Evolutionary conservation across 768 basidiomycete species (phyloP).

Genomic region (Strobilomyces dryophilus): DNA sequence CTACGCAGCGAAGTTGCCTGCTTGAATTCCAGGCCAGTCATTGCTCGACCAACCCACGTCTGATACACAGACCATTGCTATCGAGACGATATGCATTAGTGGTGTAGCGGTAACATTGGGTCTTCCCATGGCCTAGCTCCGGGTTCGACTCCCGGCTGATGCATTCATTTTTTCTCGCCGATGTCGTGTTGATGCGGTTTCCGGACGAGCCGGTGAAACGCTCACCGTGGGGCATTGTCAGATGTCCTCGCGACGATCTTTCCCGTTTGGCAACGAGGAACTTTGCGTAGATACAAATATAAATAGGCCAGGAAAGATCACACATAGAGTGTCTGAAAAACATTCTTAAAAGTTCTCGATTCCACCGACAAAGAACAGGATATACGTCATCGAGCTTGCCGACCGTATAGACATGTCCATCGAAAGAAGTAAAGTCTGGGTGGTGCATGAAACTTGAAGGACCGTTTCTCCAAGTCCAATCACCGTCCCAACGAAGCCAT

Average conservation of each 20-base stretch:
- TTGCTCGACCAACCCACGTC: too few species aligned
- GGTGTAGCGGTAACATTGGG: conserved; percentile 87
- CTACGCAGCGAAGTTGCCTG: too few species aligned
- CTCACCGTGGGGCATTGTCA: too few species aligned
- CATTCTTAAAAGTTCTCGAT: neutral
- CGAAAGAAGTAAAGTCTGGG: conserved; percentile 13
- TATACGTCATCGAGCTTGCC: neutral
- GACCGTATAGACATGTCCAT: conserved; percentile 10
- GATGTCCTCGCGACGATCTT: too few species aligned
- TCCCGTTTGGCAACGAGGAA: too few species aligned
- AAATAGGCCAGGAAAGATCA: too few species aligned
- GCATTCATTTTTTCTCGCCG: conserved; percentile 26
- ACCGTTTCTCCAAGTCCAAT: neutral
- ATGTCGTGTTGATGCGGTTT: neutral
- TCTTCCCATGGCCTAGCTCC: conserved; percentile 73
- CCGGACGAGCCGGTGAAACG: too few species aligned
- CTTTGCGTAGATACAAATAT: too few species aligned
- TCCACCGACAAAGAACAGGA: neutral
- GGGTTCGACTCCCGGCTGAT: conserved; percentile 58
- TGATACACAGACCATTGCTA: too few species aligned
- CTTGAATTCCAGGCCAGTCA: too few species aligned
- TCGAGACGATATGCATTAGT: conserved; percentile 28
- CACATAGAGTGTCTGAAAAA: neutral
- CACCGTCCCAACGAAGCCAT: neutral
- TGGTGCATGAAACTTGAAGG: neutral